Conservation (phyloP, 495 filamentous ascomycete species). For the Entonaema liquescens region DNA sequence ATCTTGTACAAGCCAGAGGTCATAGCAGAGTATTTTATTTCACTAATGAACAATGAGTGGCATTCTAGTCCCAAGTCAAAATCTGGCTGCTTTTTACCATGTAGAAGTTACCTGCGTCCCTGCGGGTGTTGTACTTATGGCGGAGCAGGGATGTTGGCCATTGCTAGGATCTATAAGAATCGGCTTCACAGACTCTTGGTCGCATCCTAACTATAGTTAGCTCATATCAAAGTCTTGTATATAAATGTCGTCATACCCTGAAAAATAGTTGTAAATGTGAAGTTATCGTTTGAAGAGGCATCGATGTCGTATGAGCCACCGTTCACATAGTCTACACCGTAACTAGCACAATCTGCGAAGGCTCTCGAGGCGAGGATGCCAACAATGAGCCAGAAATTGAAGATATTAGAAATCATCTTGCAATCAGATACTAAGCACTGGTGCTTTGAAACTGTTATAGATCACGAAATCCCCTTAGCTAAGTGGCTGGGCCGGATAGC, state of each 20-base stretch:
- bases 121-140: constrained; percentile 49
- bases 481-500: neutral
- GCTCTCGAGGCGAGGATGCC: constrained; percentile 41
- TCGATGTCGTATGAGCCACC: constrained; percentile 56
- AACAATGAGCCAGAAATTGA: constrained; percentile 20
- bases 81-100: constrained; percentile 43
- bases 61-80: neutral
- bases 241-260: constrained; percentile 42
- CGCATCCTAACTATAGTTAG: constrained; percentile 46
- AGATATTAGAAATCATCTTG: constrained; percentile 31
- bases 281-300: constrained; percentile 50
- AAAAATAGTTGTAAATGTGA: constrained; percentile 54
- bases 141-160: constrained; percentile 50
- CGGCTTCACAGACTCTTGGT: constrained; percentile 51
- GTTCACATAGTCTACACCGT: constrained; percentile 55
- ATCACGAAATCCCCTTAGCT: neutral
- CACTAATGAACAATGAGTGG: constrained; percentile 35
- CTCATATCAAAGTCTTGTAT: neutral
- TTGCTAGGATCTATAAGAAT: constrained; percentile 50
- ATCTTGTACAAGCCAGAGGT: constrained; percentile 53
- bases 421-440: neutral
- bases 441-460: neutral
- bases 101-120: constrained; percentile 52
- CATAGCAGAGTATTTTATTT: constrained; percentile 54
- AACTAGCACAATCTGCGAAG: constrained; percentile 50